Evolutionary conservation across 768 basidiomycete species (phyloP), one percentile per base, ranked within the genome.

Genomic region (Boletus pseudopeckii): DNA sequence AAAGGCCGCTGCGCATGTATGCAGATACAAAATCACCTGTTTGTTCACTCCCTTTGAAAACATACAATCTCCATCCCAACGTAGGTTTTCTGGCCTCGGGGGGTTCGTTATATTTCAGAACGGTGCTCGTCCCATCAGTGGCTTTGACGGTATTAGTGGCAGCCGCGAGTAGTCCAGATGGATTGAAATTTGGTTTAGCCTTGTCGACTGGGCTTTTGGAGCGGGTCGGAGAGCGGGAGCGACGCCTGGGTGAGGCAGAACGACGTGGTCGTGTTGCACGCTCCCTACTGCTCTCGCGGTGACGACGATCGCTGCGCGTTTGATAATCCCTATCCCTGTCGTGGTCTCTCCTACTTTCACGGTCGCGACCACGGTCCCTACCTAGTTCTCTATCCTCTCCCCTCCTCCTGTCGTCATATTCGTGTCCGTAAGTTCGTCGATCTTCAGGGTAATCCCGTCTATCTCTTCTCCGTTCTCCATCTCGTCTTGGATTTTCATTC

Each of bases 71-170:
- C 97, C 97, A 98, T 17, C 90, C 89, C 33, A 89, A 71, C 5
- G 78, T 72, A 10, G 97, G 96, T 66, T 95, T 98, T 60, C 97
- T 77, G 28, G 96, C 97, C 77, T 99, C 97, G 7, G 97, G 94
- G 15, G 97, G 97, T 71, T 99, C 97, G 57, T 98, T 95, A 70
- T 99, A 99, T 71, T 98, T 99, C 57, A 99, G 76, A 41, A 97
- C 83, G 7, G 88, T 86, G 61, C 76, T 85, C 47, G 82, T 82
- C n/a, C 90, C 92, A 65, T 91, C 85, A 7, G 76, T 74, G 32
- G 83, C 78, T 59, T 82, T 80, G 40, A 95, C 86, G 1, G 91
- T 93, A 66, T 99, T 98, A 3, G 97, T 98, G 65, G 91, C 97
- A 5, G 96, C 96, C 1, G 96, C 97, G 36, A 99, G 81, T 7